phyloP scores from a whole-genome alignment of 257 asterid genomes.

The Mitragyna speciosa region DNA sequence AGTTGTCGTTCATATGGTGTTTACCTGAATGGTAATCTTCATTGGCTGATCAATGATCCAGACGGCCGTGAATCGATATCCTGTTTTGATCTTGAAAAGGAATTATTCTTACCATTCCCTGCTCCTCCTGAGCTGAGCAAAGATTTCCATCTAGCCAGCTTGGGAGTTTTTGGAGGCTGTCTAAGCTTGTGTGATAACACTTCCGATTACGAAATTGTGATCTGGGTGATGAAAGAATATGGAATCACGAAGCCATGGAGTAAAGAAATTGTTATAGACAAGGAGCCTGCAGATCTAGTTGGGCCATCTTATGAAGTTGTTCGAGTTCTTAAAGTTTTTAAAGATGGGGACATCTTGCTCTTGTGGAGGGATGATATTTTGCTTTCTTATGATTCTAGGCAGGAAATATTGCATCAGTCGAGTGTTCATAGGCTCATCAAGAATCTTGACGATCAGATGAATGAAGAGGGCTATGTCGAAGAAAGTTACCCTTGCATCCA shows the following conservation, averaged over 20 bases:
- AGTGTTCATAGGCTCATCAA: not conserved
- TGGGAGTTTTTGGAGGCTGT: slow-evolving; percentile 20
- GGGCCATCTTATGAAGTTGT: slow-evolving; percentile 17
- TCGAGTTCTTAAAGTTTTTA: slow-evolving; percentile 29
- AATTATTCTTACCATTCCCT: slow-evolving; percentile 23
- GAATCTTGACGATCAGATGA: not conserved
- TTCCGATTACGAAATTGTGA: slow-evolving; percentile 26
- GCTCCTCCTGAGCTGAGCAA: slow-evolving; percentile 9
- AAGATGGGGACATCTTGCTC: slow-evolving; percentile 47
- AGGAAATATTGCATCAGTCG: slow-evolving; percentile 8
- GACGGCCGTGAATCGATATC: slow-evolving; percentile 39
- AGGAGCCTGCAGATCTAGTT: slow-evolving; percentile 4
- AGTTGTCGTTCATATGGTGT: slow-evolving; percentile 30
- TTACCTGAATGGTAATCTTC: slow-evolving; percentile 39
- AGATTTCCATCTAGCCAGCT: not conserved
- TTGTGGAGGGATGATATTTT: slow-evolving; percentile 27
- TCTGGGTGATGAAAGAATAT: slow-evolving; percentile 54
- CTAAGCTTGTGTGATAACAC: slow-evolving; percentile 35
- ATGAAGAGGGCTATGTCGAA: not conserved
- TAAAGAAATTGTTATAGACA: slow-evolving; percentile 25
- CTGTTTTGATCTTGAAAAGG: slow-evolving; percentile 47
- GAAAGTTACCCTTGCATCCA: not conserved
- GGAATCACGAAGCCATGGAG: slow-evolving; percentile 41
- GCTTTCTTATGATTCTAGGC: slow-evolving; percentile 29
- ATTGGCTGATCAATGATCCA: slow-evolving; percentile 51